Evolutionary conservation across 2,329 filamentous ascomycete species (phyloP).

Genomic region (Colletotrichum sublineola): DNA sequence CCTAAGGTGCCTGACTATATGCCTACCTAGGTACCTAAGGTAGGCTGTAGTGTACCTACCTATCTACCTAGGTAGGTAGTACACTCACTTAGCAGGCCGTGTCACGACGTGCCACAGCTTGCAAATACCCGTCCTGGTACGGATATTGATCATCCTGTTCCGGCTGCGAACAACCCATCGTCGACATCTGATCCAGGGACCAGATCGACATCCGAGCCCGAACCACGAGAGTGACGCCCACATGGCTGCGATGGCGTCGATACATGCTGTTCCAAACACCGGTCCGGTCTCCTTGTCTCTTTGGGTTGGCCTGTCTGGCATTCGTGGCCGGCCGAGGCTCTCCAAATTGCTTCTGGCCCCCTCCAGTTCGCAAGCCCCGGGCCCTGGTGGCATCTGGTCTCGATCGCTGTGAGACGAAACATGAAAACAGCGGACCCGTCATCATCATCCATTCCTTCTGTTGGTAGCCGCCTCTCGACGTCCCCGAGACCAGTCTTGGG

Average conservation of each 20-base stretch:
- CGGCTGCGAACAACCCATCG: slow-evolving; percentile 13
- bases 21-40: no score
- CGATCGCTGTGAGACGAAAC: slow-evolving; percentile 34
- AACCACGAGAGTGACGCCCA: slow-evolving; percentile 21
- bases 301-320: slow-evolving; percentile 20
- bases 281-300: slow-evolving; percentile 23
- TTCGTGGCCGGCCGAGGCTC: slow-evolving; percentile 17
- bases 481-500: slow-evolving; percentile 31
- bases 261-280: slow-evolving; percentile 4
- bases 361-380: slow-evolving; percentile 40
- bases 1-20: no score
- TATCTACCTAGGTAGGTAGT: background rate
- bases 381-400: slow-evolving; percentile 25
- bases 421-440: slow-evolving; percentile 30
- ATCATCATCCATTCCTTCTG: slow-evolving; percentile 24
- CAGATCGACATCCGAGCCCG: slow-evolving; percentile 24
- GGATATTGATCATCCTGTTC: slow-evolving; percentile 19
- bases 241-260: slow-evolving; percentile 5
- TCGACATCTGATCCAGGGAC: slow-evolving; percentile 15
- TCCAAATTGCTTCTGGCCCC: slow-evolving; percentile 33
- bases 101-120: background rate
- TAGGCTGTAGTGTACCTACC: background rate
- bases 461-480: slow-evolving; percentile 14
- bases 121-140: slow-evolving; percentile 5
- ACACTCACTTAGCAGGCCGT: background rate